Percentiles rank a stretch among this genome's conserved stretches.
Conservation (phyloP, 164 flowering plant species). For the Macadamia integrifolia region DNA sequence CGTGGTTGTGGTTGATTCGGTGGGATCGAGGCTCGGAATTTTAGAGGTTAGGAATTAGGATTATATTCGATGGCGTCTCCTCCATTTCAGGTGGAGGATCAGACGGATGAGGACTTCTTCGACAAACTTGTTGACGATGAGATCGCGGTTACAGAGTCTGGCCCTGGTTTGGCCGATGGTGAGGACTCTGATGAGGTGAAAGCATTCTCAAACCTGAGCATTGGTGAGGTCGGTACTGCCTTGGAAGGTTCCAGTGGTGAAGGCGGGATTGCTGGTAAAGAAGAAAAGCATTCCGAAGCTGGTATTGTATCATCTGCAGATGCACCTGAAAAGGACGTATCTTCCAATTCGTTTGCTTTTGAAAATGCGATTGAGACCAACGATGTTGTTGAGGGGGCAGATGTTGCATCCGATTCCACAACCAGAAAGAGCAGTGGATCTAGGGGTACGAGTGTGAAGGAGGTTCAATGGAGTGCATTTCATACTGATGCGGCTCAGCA, state of each 20-base stretch:
- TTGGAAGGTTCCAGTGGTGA: constrained; percentile 12
- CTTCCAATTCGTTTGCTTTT: constrained; percentile 23
- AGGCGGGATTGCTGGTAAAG: constrained; percentile 2
- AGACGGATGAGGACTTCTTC: constrained; percentile 53
- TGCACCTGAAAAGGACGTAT: constrained; percentile 15
- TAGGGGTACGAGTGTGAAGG: constrained; percentile 46
- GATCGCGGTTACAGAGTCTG: constrained; percentile 12
- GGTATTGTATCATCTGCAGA: neutral
- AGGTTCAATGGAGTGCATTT: constrained; percentile 81
- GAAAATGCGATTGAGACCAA: constrained; percentile 14
- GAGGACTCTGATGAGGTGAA: constrained; percentile 26
- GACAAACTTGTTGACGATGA: constrained; percentile 50
- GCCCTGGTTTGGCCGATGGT: constrained; percentile 11
- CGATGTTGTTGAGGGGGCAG: constrained; percentile 16
- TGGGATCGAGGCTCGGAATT: neutral
- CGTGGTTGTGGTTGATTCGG: neutral
- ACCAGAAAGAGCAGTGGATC: constrained; percentile 26
- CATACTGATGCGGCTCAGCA: constrained; percentile 32
- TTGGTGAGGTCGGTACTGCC: constrained; percentile 14
- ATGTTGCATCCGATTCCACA: constrained; percentile 14
- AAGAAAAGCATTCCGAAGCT: constrained; percentile 6
- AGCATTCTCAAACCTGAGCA: constrained; percentile 23
- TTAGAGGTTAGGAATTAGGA: constrained; percentile 10
- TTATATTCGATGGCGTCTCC: constrained; percentile 33
- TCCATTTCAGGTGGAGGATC: constrained; percentile 46